Evolutionary conservation across 495 filamentous ascomycete species (phyloP), one percentile per base, ranked within the genome.

Genomic region (Cairneyella variabilis): DNA sequence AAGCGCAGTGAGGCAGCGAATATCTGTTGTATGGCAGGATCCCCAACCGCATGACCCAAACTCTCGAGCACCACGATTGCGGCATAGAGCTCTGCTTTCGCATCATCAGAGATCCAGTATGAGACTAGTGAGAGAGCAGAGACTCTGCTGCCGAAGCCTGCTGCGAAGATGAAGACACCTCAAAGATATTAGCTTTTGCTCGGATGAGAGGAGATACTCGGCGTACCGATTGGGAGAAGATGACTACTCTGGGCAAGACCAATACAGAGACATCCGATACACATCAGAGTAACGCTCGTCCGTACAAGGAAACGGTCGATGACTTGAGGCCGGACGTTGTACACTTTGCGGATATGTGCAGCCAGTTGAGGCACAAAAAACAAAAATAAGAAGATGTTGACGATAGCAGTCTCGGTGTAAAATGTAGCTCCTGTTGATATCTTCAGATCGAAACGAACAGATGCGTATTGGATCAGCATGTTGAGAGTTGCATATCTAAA

Each of bases 401-500:
- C 54, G 5, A 58, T n/a, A 9, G 60, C 60, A 7, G 60, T 63
- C 32, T 63, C 57, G 17, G 60, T 60, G 36, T 60, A 63, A 34
- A 60, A 63, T 9, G 45, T 60, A 22, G 60, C 60, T 6, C 60
- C 60, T 2, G 44, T 54, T 17, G 60, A 60, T 23, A 63, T 57
- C 16, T 53, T 57, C 5, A 57, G 21, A 6, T 28, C 44, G 38
- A 63, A 63, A 7, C 53, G 60, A 17, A 63, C 46, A 1, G 48
- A 57, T 11, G 57, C 57, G 32, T 63, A 63, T 46, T 63, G 60
- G 20, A 63, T 60, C 20, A 63, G 41, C 14, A 63, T 48, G 20
- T 52, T 60, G 16, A 63, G 50, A 4, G 54, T 63, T 21, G 60
- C 48, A 28, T 63, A 63, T 49, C 60, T 51, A 14, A 63, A 57